phyloP scores from a whole-genome alignment of 208 protist species.

The Willaertia magna region DNA sequence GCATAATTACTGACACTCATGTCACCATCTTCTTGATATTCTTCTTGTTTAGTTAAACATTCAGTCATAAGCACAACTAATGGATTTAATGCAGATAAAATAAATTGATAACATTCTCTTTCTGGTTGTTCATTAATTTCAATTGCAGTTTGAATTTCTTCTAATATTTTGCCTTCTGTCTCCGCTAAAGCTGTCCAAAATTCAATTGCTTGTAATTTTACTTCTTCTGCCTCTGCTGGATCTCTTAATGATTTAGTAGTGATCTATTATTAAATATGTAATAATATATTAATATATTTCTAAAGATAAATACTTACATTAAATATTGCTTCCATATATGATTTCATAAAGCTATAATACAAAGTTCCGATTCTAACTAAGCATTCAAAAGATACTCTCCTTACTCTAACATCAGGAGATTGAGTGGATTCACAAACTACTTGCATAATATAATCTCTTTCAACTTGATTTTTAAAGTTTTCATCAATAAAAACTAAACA shows the following conservation, averaged over 20 bases:
- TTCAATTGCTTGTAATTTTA: conserved; percentile 82
- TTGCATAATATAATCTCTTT: conserved; percentile 73
- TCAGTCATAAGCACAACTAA: conserved; percentile 67
- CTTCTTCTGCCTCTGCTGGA: conserved; percentile 65
- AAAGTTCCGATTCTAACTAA: conserved; percentile 81
- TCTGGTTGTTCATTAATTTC: neutral
- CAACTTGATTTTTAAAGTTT: conserved; percentile 74
- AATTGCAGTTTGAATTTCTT: conserved; percentile 24
- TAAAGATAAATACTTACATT: conserved; percentile 24
- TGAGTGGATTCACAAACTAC: conserved; percentile 60
- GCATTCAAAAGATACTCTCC: conserved; percentile 69
- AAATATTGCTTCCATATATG: conserved; percentile 66
- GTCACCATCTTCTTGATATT: conserved; percentile 70
- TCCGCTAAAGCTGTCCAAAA: conserved; percentile 94
- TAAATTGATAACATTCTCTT: conserved; percentile 44
- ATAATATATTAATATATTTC: conserved; percentile 27
- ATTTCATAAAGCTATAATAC: conserved; percentile 79
- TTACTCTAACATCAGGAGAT: conserved; percentile 18
- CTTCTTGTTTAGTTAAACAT: conserved; percentile 72
- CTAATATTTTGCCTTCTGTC: conserved; percentile 64
- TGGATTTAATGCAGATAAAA: conserved; percentile 50
- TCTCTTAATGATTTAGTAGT: conserved; percentile 59
- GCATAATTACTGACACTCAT: conserved; percentile 83
- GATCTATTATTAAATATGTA: conserved; percentile 40
- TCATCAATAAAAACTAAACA: conserved; percentile 83